Conservation (phyloP, 108 stramenopile genomes). For the Cyclotella sp. region DNA sequence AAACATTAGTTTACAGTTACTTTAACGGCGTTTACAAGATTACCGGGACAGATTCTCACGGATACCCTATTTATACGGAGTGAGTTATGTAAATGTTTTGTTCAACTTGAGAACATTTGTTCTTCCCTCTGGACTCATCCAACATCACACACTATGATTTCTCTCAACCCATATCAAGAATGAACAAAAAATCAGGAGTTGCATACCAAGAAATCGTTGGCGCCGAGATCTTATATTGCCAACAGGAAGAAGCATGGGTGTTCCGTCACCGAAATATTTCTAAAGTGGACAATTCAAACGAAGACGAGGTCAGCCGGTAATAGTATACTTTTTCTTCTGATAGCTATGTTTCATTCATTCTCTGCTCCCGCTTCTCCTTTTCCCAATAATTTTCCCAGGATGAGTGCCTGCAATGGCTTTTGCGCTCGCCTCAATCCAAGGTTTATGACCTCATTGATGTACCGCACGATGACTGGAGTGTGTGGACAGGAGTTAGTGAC, state of each 20-base stretch:
- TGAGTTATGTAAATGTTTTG: too few species aligned
- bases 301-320: not conserved
- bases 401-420: not conserved
- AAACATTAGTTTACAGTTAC: slow-evolving; percentile 15
- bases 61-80: slow-evolving; percentile 4
- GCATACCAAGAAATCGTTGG: not conserved
- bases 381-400: too few species aligned
- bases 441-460: slow-evolving; percentile 7
- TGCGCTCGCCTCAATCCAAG: not conserved
- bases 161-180: not conserved
- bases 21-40: slow-evolving; percentile 18
- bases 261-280: not conserved
- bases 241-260: slow-evolving; percentile 5
- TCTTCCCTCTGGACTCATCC: too few species aligned
- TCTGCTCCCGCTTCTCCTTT: too few species aligned
- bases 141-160: too few species aligned
- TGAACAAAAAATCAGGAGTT: slow-evolving; percentile 7
- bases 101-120: too few species aligned
- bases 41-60: not conserved
- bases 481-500: slow-evolving; percentile 9
- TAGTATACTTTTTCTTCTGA: too few species aligned
- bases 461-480: not conserved
- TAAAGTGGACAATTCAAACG: not conserved
- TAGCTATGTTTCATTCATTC: too few species aligned
- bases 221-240: slow-evolving; percentile 11